Percentiles rank a stretch among this genome's conserved stretches.
Evolutionary conservation across 1,139 yeast genomes (phyloP).

Genomic region (Hansenula lynferdii): DNA sequence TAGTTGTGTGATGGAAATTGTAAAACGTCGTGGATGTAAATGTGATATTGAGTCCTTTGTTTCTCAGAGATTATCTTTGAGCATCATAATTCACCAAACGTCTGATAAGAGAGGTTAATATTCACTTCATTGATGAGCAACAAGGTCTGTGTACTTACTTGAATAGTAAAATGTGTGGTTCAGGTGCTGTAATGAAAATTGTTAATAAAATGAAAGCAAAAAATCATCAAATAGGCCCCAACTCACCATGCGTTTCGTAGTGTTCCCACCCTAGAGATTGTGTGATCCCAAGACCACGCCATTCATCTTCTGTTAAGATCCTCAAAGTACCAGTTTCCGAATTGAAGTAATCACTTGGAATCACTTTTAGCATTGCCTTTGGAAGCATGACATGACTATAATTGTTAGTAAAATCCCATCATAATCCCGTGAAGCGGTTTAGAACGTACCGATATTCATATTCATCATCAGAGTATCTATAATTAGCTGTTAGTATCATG

Average conservation of each 20-base stretch:
- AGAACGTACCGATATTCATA: constrained; percentile 54
- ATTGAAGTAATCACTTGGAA: constrained; percentile 95
- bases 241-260: constrained; percentile 79
- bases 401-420: neutral
- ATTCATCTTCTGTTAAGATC: constrained; percentile 89
- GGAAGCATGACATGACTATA: constrained; percentile 93
- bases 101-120: constrained; percentile 10
- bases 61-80: too few relatives aligned
- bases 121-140: too few relatives aligned
- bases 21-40: too few relatives aligned
- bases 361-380: constrained; percentile 88
- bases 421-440: neutral
- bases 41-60: too few relatives aligned
- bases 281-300: constrained; percentile 98
- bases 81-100: constrained; percentile 23
- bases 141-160: constrained; percentile 34
- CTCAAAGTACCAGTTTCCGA: constrained; percentile 93
- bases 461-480: constrained; percentile 78
- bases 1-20: too few relatives aligned
- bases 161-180: constrained; percentile 92
- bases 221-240: neutral
- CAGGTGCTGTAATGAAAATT: constrained; percentile 63
- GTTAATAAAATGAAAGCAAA: too few relatives aligned
- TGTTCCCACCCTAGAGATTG: constrained; percentile 98
- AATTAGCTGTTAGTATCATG: constrained; percentile 5